Evolutionary conservation across 257 asterid genomes (phyloP).

Genomic region (Ilex asprella): DNA sequence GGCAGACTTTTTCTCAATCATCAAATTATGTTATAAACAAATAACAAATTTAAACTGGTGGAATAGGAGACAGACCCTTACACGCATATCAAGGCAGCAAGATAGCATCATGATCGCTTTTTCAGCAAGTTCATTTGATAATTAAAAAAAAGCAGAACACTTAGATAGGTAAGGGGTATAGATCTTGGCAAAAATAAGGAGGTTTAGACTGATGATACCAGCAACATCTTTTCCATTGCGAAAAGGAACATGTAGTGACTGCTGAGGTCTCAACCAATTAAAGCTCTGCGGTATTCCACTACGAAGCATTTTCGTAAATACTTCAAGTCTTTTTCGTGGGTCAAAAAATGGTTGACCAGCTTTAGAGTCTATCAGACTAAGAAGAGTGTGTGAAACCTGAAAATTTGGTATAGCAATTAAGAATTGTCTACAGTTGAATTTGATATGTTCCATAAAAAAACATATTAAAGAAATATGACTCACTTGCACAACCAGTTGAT

Average conservation of each 20-base stretch:
- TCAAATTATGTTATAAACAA: too few relatives aligned
- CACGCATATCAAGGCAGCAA: too few relatives aligned
- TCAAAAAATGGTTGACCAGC: constrained; percentile 67
- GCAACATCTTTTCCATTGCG: constrained; percentile 32
- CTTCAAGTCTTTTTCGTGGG: constrained; percentile 59
- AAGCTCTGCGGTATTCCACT: constrained; percentile 77
- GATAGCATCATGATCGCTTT: too few relatives aligned
- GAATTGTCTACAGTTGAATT: constrained; percentile 12
- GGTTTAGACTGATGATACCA: constrained; percentile 40
- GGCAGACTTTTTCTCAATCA: too few relatives aligned
- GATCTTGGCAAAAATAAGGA: neutral
- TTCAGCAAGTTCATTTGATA: too few relatives aligned
- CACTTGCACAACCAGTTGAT: constrained; percentile 77
- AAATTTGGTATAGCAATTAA: constrained; percentile 27
- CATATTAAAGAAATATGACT: constrained; percentile 28
- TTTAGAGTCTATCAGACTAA: constrained; percentile 68
- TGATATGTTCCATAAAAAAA: constrained; percentile 8
- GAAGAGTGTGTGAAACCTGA: constrained; percentile 97
- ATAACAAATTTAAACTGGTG: too few relatives aligned
- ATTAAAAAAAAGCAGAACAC: too few relatives aligned
- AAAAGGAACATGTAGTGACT: constrained; percentile 25
- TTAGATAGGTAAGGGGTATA: constrained; percentile 4
- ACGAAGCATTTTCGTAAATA: constrained; percentile 79
- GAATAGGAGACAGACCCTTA: too few relatives aligned
- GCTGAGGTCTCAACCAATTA: constrained; percentile 38